Evolutionary conservation across 495 filamentous ascomycete genomes (phyloP).

Genomic region (Penicillium fimorum): DNA sequence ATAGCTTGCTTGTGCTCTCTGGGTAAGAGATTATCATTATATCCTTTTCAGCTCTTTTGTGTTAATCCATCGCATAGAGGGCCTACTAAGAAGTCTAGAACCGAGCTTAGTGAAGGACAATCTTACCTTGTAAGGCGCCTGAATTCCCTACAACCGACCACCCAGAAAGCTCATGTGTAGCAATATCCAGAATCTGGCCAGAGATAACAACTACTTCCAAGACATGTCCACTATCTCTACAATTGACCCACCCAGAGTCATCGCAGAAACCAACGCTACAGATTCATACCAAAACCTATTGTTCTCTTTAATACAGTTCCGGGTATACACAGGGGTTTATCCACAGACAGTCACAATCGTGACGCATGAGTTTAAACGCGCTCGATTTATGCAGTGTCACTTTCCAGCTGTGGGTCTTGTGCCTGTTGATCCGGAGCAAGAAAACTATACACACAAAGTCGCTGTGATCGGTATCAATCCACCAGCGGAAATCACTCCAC

Average conservation of each 20-base stretch:
- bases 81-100: constrained; percentile 55
- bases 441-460: constrained; percentile 31
- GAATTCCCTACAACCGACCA: background rate
- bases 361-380: constrained; percentile 71
- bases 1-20: constrained; percentile 61
- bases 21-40: constrained; percentile 49
- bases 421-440: background rate
- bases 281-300: constrained; percentile 79
- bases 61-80: constrained; percentile 44
- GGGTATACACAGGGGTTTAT: constrained; percentile 36
- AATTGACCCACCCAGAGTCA: constrained; percentile 32
- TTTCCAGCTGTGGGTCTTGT: constrained; percentile 59
- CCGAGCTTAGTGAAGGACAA: constrained; percentile 58
- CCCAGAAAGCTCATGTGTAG: constrained; percentile 1
- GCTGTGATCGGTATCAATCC: constrained; percentile 69
- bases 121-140: constrained; percentile 56
- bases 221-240: background rate
- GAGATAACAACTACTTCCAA: constrained; percentile 40
- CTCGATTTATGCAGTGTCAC: constrained; percentile 66
- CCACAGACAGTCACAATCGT: constrained; percentile 60
- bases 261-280: constrained; percentile 64
- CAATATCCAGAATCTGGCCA: constrained; percentile 45
- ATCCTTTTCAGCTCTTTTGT: background rate
- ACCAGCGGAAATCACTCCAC: constrained; percentile 52
- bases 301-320: constrained; percentile 65